Evolutionary conservation across 2,329 filamentous ascomycete species (phyloP).

Genomic region (Plenodomus lindquistii): DNA sequence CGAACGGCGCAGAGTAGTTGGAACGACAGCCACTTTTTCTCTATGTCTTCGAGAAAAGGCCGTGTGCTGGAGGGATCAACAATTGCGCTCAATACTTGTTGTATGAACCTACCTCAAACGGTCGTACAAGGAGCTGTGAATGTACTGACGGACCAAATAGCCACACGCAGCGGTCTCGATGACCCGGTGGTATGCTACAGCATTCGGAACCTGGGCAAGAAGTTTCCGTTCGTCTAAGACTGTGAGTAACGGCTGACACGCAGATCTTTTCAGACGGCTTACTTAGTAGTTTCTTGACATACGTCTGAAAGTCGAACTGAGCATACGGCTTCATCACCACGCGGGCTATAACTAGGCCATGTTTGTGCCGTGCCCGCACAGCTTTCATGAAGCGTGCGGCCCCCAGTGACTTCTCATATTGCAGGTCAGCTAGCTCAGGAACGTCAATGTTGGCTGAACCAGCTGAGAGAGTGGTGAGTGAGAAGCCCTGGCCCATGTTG

Average conservation of each 20-base stretch:
- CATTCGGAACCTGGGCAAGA: conserved; percentile 85
- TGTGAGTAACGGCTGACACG: conserved; percentile 18
- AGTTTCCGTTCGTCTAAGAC: conserved; percentile 73
- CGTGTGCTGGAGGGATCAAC: conserved; percentile 68
- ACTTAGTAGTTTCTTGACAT: conserved; percentile 78
- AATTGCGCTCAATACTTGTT: not conserved
- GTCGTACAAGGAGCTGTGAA: conserved; percentile 97
- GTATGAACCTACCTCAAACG: conserved; percentile 65
- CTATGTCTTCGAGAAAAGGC: conserved; percentile 94
- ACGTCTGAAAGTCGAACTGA: conserved; percentile 76
- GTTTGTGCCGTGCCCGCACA: conserved; percentile 84
- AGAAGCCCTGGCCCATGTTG: conserved; percentile 95
- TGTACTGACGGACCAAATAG: conserved; percentile 90
- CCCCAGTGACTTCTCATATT: conserved; percentile 90
- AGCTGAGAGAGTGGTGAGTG: conserved; percentile 85
- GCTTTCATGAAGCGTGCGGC: conserved; percentile 96
- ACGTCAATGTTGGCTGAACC: conserved; percentile 93
- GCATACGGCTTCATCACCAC: conserved; percentile 91
- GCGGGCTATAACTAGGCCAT: conserved; percentile 92
- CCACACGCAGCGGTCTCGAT: conserved; percentile 90
- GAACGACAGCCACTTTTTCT: conserved; percentile 98
- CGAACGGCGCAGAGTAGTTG: conserved; percentile 90
- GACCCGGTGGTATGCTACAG: conserved; percentile 84
- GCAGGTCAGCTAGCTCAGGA: conserved; percentile 85
- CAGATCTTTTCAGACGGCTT: conserved; percentile 37